Conservation (phyloP, 2,329 filamentous ascomycete genomes). For the Davidsoniella virescens region DNA sequence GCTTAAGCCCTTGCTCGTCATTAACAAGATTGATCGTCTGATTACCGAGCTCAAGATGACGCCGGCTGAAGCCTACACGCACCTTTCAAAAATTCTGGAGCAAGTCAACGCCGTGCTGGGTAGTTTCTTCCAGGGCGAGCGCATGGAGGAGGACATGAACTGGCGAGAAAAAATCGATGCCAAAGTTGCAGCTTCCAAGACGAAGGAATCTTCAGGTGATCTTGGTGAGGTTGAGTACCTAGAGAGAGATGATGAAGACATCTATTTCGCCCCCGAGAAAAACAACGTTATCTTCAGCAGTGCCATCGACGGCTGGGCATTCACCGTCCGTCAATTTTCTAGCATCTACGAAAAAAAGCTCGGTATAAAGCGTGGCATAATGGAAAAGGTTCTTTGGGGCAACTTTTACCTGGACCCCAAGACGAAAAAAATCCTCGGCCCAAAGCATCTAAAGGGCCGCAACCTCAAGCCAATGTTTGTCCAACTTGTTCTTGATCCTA, state of each 20-base stretch:
- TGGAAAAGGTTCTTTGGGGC: slow-evolving; percentile 94
- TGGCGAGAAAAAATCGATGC: slow-evolving; percentile 92
- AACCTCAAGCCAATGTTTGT: slow-evolving; percentile 94
- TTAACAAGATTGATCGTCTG: slow-evolving; percentile 96
- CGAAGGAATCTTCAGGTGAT: slow-evolving; percentile 34
- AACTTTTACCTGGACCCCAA: slow-evolving; percentile 95
- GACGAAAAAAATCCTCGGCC: slow-evolving; percentile 78
- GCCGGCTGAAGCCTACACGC: slow-evolving; percentile 72
- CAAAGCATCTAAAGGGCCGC: slow-evolving; percentile 85
- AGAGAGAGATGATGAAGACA: slow-evolving; percentile 86
- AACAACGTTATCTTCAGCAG: slow-evolving; percentile 99
- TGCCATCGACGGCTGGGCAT: slow-evolving; percentile 97
- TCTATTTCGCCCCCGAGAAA: slow-evolving; percentile 95
- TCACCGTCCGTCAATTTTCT: slow-evolving; percentile 89
- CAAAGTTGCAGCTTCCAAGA: slow-evolving; percentile 53
- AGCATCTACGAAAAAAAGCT: slow-evolving; percentile 91
- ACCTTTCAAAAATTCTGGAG: slow-evolving; percentile 77
- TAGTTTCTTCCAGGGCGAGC: slow-evolving; percentile 92
- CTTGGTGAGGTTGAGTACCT: slow-evolving; percentile 57
- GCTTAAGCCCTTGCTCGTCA: slow-evolving; percentile 81
- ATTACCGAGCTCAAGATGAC: slow-evolving; percentile 92
- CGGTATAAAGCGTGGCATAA: slow-evolving; percentile 70
- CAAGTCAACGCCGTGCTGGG: slow-evolving; percentile 96
- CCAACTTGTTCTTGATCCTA: slow-evolving; percentile 82
- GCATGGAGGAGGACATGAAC: slow-evolving; percentile 95